Base-by-base conservation (phyloP, 2,329 filamentous ascomycete genomes). In the Fusarium nanum region DNA sequence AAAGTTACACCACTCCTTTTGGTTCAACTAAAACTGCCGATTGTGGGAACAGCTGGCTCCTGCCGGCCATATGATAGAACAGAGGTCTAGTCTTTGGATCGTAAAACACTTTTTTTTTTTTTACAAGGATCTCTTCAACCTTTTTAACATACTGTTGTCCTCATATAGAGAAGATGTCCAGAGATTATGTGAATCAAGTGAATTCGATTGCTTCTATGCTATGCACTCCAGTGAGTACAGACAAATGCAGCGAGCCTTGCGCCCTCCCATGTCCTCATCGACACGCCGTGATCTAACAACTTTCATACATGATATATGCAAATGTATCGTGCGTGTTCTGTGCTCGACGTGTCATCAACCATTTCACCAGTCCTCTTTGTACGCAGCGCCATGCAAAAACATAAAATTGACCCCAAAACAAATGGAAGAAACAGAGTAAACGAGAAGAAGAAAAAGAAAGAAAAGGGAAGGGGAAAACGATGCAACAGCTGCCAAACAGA, bases 341-440 rank as follows among this genome's bases (percentile, higher is more conserved):
- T 60, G 53, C 67, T 55, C 46, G 49, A 63, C 46, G 46, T 66
- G 55, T 65, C 59, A 63, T 57, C 60, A 67, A 45, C 63, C 63
- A 28, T 66, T 64, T 56, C 59, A 70, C 67, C 64, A 60, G 30
- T 62, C 62, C 64, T 68, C 66, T 69, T 69, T 64, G 60, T 61
- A 64, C 55, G 72, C 60, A 62, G 67, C 72, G 71, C 72, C 69
- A 74, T 74, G 72, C 72, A 71, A 70, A 59, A 60, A 68, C 28
- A 47, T 32, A 61, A 20, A 69, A 60, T 13, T n/a, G 22, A 34
- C 28, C 61, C 55, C 54, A 28, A 55, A 55, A 55, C 56, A 41
- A 28, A 60, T 30, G 28, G 48, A 47, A 49, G 47, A 37, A 56
- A 47, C 30, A 42, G 37, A 64, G 53, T 28, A 34, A 41, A 56